A percentile compares a stretch with the other conserved stretches of the same genome.
Evolutionary conservation across 2,329 filamentous ascomycete genomes (phyloP).

Genomic region (Fusarium algeriense): DNA sequence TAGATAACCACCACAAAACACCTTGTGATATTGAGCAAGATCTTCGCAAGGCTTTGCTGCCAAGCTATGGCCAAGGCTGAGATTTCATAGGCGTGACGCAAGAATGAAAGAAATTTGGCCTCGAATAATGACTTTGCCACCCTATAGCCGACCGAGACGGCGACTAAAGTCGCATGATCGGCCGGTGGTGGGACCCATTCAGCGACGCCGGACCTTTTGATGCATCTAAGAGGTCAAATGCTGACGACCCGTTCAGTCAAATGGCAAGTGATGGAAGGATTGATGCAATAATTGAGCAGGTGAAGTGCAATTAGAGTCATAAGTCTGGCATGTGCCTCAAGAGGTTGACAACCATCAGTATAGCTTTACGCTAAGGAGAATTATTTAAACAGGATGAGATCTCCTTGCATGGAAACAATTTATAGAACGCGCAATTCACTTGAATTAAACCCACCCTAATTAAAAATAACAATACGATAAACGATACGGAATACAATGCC

Average conservation of each 20-base stretch:
- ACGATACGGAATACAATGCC: slow-evolving; percentile 28
- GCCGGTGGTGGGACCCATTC: slow-evolving; percentile 26
- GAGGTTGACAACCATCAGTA: slow-evolving; percentile 16
- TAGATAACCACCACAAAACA: slow-evolving; percentile 7
- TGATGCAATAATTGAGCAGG: slow-evolving; percentile 8
- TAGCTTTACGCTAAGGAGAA: neutral
- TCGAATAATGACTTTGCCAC: slow-evolving; percentile 35
- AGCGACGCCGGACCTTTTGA: slow-evolving; percentile 12
- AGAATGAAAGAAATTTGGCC: slow-evolving; percentile 18
- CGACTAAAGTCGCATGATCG: slow-evolving; percentile 40
- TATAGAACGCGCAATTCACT: slow-evolving; percentile 4
- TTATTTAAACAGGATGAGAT: slow-evolving; percentile 25
- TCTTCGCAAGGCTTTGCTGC: slow-evolving; percentile 17
- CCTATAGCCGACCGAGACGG: slow-evolving; percentile 24
- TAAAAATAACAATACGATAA: slow-evolving; percentile 14
- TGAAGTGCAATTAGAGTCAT: slow-evolving; percentile 31
- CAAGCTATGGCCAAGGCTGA: slow-evolving; percentile 34
- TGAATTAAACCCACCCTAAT: slow-evolving; percentile 1
- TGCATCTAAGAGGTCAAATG: slow-evolving; percentile 22
- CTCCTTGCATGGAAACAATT: neutral
- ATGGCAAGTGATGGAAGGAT: slow-evolving; percentile 20
- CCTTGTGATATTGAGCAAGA: slow-evolving; percentile 4
- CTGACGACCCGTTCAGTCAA: slow-evolving; percentile 6
- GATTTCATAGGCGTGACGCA: slow-evolving; percentile 31
- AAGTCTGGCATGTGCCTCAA: slow-evolving; percentile 6